Evolutionary conservation across 2,329 filamentous ascomycete species (phyloP).

Genomic region (Orbilia blumenaviensis): DNA sequence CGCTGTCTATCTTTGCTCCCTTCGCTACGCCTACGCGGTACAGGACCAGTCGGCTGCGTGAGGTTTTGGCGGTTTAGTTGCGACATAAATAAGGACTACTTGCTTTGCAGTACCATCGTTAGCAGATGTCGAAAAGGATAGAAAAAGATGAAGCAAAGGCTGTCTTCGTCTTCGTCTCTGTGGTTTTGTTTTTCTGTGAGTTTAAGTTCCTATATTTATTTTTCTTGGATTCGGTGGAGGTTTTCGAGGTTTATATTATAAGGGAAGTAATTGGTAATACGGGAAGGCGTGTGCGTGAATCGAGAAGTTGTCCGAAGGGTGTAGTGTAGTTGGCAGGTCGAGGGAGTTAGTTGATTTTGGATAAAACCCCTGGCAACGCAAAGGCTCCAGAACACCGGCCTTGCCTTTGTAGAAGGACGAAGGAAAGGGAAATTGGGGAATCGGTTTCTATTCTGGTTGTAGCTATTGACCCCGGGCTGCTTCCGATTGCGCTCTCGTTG

Average conservation of each 20-base stretch:
- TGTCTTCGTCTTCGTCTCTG: neutral
- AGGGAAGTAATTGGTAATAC: constrained; percentile 21
- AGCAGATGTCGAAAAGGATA: constrained; percentile 3
- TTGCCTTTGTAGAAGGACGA: constrained; percentile 14
- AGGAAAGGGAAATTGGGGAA: constrained; percentile 14
- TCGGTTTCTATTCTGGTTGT: constrained; percentile 12
- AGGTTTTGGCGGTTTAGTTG: constrained; percentile 54
- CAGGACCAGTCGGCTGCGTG: constrained; percentile 51
- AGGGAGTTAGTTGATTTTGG: constrained; percentile 43
- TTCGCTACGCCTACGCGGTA: constrained; percentile 54
- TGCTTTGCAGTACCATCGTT: constrained; percentile 47
- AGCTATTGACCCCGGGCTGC: constrained; percentile 9
- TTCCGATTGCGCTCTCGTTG: constrained; percentile 6
- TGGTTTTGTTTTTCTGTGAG: too few relatives aligned
- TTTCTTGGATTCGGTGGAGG: neutral
- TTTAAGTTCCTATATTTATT: neutral
- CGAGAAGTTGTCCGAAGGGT: constrained; percentile 37
- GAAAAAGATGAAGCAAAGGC: neutral
- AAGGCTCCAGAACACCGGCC: constrained; percentile 9
- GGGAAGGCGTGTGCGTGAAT: constrained; percentile 33
- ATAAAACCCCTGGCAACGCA: constrained; percentile 53
- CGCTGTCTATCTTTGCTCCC: constrained; percentile 53
- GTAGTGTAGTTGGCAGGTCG: constrained; percentile 41
- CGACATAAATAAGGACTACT: constrained; percentile 47
- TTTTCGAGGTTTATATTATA: constrained; percentile 6